phyloP scores from a whole-genome alignment of 805 yeast species.

The Metschnikowia similis region DNA sequence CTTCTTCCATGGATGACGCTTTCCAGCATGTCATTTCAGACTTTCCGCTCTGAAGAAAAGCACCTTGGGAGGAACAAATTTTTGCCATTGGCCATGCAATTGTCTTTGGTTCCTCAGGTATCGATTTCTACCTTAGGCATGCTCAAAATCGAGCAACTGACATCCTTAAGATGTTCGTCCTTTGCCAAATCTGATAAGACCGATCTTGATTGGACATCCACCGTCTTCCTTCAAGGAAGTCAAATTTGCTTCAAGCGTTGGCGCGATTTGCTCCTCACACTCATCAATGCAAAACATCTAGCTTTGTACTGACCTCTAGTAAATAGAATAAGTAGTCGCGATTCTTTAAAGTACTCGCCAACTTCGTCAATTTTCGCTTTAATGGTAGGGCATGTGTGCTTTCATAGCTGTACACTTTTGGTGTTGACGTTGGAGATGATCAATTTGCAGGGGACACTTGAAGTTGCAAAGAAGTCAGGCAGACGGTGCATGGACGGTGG shows the following conservation, averaged over 20 bases:
- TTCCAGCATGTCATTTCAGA: constrained; percentile 54
- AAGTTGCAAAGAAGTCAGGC: no score
- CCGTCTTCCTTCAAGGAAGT: constrained; percentile 13
- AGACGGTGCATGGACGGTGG: no score
- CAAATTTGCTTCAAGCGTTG: constrained; percentile 21
- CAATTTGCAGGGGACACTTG: no score
- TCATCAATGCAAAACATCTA: background rate
- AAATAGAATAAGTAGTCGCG: background rate
- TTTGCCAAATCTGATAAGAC: constrained; percentile 19
- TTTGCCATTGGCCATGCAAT: constrained; percentile 49
- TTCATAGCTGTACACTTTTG: no score
- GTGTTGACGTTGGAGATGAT: no score
- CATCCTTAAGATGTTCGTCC: constrained; percentile 35
- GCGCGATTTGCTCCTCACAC: constrained; percentile 25
- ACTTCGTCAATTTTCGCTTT: background rate
- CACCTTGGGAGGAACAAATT: constrained; percentile 58
- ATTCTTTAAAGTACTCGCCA: background rate
- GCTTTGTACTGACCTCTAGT: background rate
- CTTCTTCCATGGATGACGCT: constrained; percentile 39
- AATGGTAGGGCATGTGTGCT: no score
- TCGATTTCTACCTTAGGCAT: constrained; percentile 70
- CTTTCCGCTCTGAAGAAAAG: constrained; percentile 24
- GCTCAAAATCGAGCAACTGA: constrained; percentile 66
- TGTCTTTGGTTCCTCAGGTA: constrained; percentile 50
- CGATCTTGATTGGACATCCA: constrained; percentile 23